phyloP scores from a whole-genome alignment of 805 yeast species.

The Candida nonsorbophila region DNA sequence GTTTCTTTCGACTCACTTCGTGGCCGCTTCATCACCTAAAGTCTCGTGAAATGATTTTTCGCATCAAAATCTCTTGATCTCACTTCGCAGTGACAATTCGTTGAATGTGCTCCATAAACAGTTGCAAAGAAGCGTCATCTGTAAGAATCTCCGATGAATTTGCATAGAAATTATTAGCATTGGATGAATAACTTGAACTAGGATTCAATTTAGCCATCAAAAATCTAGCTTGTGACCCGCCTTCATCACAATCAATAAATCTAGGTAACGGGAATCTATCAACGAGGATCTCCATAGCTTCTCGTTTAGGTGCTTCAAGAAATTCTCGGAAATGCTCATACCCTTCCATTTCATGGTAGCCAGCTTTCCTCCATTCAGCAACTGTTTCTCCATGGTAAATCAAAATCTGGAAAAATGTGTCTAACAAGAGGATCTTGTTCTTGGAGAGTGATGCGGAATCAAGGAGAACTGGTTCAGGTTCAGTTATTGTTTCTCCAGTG shows the following conservation, averaged over 20 bases:
- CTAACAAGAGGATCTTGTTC: constrained; percentile 80
- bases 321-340: constrained; percentile 83
- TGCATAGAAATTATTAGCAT: constrained; percentile 13
- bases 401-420: constrained; percentile 93
- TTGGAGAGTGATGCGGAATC: constrained; percentile 92
- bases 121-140: constrained; percentile 92
- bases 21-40: too few species aligned
- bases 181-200: constrained; percentile 62
- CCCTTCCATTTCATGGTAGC: constrained; percentile 88
- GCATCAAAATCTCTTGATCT: neutral
- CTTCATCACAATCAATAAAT: constrained; percentile 95
- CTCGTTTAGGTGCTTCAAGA: constrained; percentile 83
- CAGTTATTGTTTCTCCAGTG: constrained; percentile 32
- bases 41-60: neutral
- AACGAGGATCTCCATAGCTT: constrained; percentile 84
- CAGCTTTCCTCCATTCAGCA: constrained; percentile 94
- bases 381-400: constrained; percentile 93
- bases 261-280: constrained; percentile 98
- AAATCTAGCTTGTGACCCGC: constrained; percentile 98
- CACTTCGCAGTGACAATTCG: constrained; percentile 11
- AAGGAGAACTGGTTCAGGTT: constrained; percentile 86
- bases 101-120: constrained; percentile 91
- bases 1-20: too few species aligned
- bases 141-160: constrained; percentile 64
- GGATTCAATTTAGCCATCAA: constrained; percentile 93